Base-by-base conservation (phyloP, 2,329 filamentous ascomycete species). In the Ophidiomyces ophidiicola region DNA sequence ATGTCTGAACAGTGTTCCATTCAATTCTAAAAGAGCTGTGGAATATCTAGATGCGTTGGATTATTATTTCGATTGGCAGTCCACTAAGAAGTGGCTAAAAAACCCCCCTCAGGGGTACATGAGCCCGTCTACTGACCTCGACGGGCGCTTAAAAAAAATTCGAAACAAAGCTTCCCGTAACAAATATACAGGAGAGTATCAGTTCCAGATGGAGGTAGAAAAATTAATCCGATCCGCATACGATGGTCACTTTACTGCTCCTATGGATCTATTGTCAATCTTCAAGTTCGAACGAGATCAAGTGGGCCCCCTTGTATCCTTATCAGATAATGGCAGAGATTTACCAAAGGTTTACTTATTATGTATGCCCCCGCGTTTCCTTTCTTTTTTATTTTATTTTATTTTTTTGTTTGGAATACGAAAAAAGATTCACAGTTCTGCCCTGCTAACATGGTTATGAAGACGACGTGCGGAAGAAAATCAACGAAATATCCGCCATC, bases 311-410 rank as follows among this genome's bases (percentile, higher is more conserved):
- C 57, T 80, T 0, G 72, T 78, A 0, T 79, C 76, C 0, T 65
- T 79, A 6, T 80, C 75, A 1, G 48, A 59, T 2, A 74, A 80
- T 51, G 76, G 76, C n/a, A 54, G 62, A 12, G 64, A 69, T 37
- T 52, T 75, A 8, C 77, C 77, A 0, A 64, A 74, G 42, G 60
- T 77, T 3, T 78, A 74, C 35, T 32, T 38, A 10, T 38, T 31
- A 15, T 15, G 45, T 48, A 39, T 43, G 14, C 34, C n/a, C n/a
- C n/a, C n/a, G n/a, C n/a, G n/a, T 7, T 21, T 15, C 1, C 4
- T 6, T n/a, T n/a, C n/a, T n/a, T n/a, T n/a, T n/a, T n/a, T n/a
- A 42, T 33, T 19, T 6, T 39, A 42, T 24, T 30, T 24, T 23
- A 25, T n/a, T 25, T 18, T 24, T 7, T 26, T 37, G 12, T 29